Percentiles rank a stretch among this genome's conserved stretches.
phyloP scores from a whole-genome alignment of 495 filamentous ascomycete species.

The Neurospora tetrasperma region DNA sequence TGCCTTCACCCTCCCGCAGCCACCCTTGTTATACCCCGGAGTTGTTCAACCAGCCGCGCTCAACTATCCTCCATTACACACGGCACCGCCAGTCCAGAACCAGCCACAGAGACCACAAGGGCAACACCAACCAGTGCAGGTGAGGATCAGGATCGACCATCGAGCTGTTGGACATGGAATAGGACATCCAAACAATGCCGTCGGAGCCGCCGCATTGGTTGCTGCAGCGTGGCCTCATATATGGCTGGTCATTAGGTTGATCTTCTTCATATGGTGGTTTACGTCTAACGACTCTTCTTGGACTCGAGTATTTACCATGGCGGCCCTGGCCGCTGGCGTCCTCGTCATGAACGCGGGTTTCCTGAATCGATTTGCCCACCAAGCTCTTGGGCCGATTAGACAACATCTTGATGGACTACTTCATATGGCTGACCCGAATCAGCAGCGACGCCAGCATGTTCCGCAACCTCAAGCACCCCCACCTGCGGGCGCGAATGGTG shows the following conservation, averaged over 20 bases:
- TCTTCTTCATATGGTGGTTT: constrained; percentile 71
- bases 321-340: constrained; percentile 45
- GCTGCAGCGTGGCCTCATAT: constrained; percentile 48
- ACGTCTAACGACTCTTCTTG: constrained; percentile 59
- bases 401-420: constrained; percentile 65
- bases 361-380: constrained; percentile 45
- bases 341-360: constrained; percentile 58
- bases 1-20: not conserved
- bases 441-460: constrained; percentile 4
- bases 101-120: not conserved
- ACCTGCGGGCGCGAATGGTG: not conserved
- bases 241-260: constrained; percentile 70
- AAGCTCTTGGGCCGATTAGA: constrained; percentile 52
- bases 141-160: not conserved
- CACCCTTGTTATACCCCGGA: not conserved
- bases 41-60: constrained; percentile 1
- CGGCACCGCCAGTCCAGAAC: not conserved
- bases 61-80: not conserved
- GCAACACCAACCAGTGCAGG: not conserved
- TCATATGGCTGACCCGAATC: constrained; percentile 37
- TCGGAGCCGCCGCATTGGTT: constrained; percentile 33
- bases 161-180: not conserved
- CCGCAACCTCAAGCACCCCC: not conserved
- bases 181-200: constrained; percentile 28
- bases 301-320: constrained; percentile 56